Evolutionary conservation across 176 grass and related monocot genomes (phyloP), one percentile per base, ranked within the genome.

Genomic region (Eragrostis nindensis): DNA sequence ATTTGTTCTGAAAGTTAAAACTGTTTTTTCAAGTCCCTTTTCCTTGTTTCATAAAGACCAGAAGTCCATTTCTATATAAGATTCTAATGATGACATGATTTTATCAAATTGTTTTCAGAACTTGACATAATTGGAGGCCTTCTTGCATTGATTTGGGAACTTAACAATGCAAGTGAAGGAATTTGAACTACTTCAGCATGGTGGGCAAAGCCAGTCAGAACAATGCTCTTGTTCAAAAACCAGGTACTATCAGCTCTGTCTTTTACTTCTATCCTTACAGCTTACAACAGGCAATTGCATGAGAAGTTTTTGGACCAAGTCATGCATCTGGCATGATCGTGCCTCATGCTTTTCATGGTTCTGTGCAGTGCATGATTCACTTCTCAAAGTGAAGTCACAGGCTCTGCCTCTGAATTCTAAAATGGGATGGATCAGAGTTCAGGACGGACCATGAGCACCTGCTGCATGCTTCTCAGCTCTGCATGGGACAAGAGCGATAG

Each of bases 191-290:
- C 75, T 6, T 84, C 89, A 57, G 85, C 94, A 50, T 97, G 91
- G 94, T 97, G 48, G 91, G 91, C 38, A 97, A 82, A 92, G 91
- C 91, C 67, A 60, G 87, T 86, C 91, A 94, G 85, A 91, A 97
- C 76, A 91, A 92, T 82, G 68, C 85, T 48, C 39, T 88, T 84
- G 94, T 94, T 73, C 91, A 36, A 97, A 90, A 88, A 90, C 83
- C 91, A 97, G 92, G 94, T 88, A 91, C 17, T n/a, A 53, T 16
- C 47, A 53, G 19, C 70, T 73, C 32, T 36, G 32, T 36, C 32
- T 36, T 36, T 36, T 36, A 36, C 32, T 36, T 36, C 32, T 36
- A 36, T 36, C 32, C 32, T 36, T 36, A 36, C 32, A 36, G 32
- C 32, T 36, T 36, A 36, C 32, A 36, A 2, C 32, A 36, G 32